Conservation (phyloP, 352 stramenopile genomes). For the Globisporangium sylvaticum region DNA sequence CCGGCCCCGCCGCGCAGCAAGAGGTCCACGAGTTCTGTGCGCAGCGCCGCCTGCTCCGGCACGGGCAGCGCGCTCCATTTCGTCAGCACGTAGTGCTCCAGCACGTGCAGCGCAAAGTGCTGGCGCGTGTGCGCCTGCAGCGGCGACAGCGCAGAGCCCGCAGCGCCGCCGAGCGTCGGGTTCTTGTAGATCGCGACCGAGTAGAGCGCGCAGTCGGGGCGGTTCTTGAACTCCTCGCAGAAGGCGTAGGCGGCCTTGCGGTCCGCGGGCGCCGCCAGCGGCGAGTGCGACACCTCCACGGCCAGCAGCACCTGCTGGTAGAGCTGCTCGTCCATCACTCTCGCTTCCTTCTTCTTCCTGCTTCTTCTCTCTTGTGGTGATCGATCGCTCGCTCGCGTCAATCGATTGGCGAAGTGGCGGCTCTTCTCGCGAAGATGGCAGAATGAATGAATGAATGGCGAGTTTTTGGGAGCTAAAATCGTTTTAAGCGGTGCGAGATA, state of each 20-base stretch:
- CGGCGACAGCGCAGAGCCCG: constrained; percentile 6
- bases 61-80: constrained; percentile 45
- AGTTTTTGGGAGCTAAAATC: no score
- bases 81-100: constrained; percentile 66
- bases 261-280: constrained; percentile 35
- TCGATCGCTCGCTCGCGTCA: no score
- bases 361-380: no score
- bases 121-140: constrained; percentile 50
- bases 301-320: constrained; percentile 74
- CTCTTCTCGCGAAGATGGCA: no score
- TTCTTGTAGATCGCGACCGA: constrained; percentile 71
- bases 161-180: constrained; percentile 19
- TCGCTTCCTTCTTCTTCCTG: no score
- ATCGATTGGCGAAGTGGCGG: no score
- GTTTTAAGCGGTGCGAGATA: no score
- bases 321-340: constrained; percentile 59
- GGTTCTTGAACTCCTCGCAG: constrained; percentile 72
- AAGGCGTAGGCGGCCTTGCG: constrained; percentile 62
- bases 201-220: constrained; percentile 65
- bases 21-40: constrained; percentile 53
- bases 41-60: constrained; percentile 42
- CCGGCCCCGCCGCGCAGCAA: constrained; percentile 23
- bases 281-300: constrained; percentile 69
- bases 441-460: no score
- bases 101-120: constrained; percentile 77